phyloP scores from a whole-genome alignment of 306 rosid genomes.

The Macrotyloma uniflorum region DNA sequence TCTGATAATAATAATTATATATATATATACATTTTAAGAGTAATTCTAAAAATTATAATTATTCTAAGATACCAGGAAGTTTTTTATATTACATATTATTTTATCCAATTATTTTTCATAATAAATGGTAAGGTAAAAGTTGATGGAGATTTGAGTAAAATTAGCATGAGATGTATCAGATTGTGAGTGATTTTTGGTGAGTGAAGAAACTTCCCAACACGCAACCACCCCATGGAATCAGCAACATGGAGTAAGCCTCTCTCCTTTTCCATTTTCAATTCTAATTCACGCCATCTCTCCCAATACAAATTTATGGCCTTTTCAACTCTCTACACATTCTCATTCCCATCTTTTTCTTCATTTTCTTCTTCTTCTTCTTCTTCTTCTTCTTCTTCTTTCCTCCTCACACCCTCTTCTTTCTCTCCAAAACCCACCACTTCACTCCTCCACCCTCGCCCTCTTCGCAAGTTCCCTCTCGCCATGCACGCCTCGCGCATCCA shows the following conservation, averaged over 20 bases:
- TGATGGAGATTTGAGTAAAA: no score
- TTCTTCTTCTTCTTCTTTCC: background rate
- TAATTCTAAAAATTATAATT: no score
- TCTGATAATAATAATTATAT: no score
- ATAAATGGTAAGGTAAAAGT: no score
- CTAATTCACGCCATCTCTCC: slow-evolving; percentile 22
- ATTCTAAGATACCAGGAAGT: no score
- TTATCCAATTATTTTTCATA: no score
- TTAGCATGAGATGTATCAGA: no score
- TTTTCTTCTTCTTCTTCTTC: background rate
- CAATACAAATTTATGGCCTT: slow-evolving; percentile 22
- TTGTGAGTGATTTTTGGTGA: background rate
- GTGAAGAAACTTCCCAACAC: background rate
- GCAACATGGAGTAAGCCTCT: background rate
- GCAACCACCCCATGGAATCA: background rate
- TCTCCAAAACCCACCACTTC: slow-evolving; percentile 32
- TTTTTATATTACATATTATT: no score
- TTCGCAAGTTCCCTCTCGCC: slow-evolving; percentile 6
- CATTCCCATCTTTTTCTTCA: slow-evolving; percentile 12
- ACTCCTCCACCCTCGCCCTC: slow-evolving; percentile 27
- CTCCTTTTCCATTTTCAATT: background rate
- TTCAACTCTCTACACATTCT: slow-evolving; percentile 39
- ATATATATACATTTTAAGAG: no score
- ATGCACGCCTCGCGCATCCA: slow-evolving; percentile 50
- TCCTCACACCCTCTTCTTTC: slow-evolving; percentile 25